Conservation (phyloP, 2,329 filamentous ascomycete genomes). For the Colletotrichum viniferum region DNA sequence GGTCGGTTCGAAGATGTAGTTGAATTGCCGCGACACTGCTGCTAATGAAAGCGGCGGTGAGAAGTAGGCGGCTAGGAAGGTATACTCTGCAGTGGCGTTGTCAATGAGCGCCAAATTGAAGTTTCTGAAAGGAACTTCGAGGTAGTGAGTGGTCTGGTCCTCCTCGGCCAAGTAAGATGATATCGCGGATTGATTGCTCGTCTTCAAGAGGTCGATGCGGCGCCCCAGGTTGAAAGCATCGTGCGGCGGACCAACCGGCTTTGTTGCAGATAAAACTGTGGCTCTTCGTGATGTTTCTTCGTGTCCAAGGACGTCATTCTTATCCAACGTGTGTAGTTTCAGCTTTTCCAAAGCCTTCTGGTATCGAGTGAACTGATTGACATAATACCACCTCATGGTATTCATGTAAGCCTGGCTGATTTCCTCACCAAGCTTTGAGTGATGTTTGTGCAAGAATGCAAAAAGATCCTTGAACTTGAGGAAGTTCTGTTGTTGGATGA, state of each 20-base stretch:
- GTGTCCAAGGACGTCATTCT: slow-evolving; percentile 80
- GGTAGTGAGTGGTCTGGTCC: slow-evolving; percentile 81
- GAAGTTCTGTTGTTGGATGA: slow-evolving; percentile 93
- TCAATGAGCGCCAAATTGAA: slow-evolving; percentile 95
- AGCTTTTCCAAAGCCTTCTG: slow-evolving; percentile 83
- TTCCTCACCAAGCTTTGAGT: slow-evolving; percentile 83
- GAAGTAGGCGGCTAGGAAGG: slow-evolving; percentile 91
- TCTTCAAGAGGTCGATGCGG: slow-evolving; percentile 80
- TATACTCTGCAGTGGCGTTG: slow-evolving; percentile 94
- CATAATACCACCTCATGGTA: slow-evolving; percentile 98
- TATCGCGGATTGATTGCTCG: slow-evolving; percentile 74
- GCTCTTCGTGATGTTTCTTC: slow-evolving; percentile 74
- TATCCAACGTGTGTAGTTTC: slow-evolving; percentile 82
- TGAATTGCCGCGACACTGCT: slow-evolving; percentile 81
- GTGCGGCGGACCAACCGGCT: slow-evolving; percentile 65
- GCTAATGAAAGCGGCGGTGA: slow-evolving; percentile 76
- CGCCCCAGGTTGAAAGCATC: slow-evolving; percentile 91
- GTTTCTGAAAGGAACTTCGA: slow-evolving; percentile 90
- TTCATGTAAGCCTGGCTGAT: slow-evolving; percentile 95
- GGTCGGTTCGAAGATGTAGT: slow-evolving; percentile 87
- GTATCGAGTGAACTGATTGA: slow-evolving; percentile 89
- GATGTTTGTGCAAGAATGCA: slow-evolving; percentile 81
- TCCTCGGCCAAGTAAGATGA: slow-evolving; percentile 92
- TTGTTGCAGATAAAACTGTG: slow-evolving; percentile 57
- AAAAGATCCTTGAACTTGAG: slow-evolving; percentile 88